These are phyloP conservation scores for Acer saccharum DNA, from an alignment of 345 rosid species.

Conservation along the genomic window DNA sequence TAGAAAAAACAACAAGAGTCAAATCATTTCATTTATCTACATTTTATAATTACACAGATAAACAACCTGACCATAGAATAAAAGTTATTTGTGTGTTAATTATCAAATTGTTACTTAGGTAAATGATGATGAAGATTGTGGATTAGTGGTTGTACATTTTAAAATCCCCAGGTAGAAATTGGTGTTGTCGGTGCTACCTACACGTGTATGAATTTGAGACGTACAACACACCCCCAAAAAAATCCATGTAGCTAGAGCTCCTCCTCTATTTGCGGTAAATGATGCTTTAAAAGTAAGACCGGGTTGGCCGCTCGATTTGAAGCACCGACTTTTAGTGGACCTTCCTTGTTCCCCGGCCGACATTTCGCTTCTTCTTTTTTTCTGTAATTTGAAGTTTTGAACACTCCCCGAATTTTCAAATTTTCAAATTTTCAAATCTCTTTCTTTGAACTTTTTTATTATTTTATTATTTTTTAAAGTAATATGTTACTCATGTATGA, in stretches of 20 bases:
- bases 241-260: background rate
- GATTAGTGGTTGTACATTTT: background rate
- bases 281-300: background rate
- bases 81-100: no score
- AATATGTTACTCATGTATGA: no score
- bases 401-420: background rate
- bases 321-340: constrained; percentile 36
- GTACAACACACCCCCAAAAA: background rate
- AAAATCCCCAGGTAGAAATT: background rate
- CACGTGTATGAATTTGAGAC: constrained; percentile 13
- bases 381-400: background rate
- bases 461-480: no score
- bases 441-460: background rate
- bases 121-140: no score
- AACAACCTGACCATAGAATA: no score
- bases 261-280: constrained; percentile 5
- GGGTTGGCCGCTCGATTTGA: constrained; percentile 4
- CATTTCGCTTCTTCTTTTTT: constrained; percentile 13
- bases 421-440: background rate
- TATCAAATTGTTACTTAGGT: no score
- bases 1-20: no score
- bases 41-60: no score
- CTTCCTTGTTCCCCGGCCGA: constrained; percentile 39
- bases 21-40: no score
- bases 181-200: constrained; percentile 24